Percentiles rank a stretch among this genome's conserved stretches.
Evolutionary conservation across 805 yeast genomes (phyloP).

Genomic region (Wickerhamiella alocasiicola): DNA sequence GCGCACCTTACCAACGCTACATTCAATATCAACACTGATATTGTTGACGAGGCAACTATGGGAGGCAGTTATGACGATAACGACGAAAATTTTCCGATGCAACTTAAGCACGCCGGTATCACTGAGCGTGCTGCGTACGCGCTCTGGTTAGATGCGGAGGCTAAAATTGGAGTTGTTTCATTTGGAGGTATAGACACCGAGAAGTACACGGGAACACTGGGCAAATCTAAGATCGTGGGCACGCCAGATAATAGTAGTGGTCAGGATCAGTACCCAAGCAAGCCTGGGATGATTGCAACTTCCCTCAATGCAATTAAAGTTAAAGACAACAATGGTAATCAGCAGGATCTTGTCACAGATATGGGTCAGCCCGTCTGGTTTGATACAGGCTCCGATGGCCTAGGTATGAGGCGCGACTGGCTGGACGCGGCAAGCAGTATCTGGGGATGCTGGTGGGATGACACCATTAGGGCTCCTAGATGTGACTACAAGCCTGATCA

Average conservation of each 20-base stretch:
- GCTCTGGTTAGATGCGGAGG: constrained; percentile 8
- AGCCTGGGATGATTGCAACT: too few relatives aligned
- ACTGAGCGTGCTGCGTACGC: neutral
- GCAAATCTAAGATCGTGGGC: too few relatives aligned
- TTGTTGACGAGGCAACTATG: too few relatives aligned
- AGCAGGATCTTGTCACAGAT: neutral
- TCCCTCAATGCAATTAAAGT: neutral
- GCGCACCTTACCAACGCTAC: too few relatives aligned
- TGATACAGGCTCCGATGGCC: neutral
- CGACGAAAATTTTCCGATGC: constrained; percentile 24
- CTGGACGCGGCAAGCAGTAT: neutral
- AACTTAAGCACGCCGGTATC: constrained; percentile 3
- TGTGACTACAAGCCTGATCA: neutral
- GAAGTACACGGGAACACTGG: constrained; percentile 35
- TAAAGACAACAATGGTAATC: neutral
- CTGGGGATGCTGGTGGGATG: neutral
- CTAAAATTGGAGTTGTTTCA: constrained; percentile 24
- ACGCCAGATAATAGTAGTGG: too few relatives aligned
- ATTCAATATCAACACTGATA: too few relatives aligned
- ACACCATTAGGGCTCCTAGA: neutral
- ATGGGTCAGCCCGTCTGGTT: neutral
- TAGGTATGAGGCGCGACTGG: constrained; percentile 1
- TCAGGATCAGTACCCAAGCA: too few relatives aligned
- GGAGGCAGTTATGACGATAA: constrained; percentile 31
- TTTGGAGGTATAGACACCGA: constrained; percentile 43